Evolutionary conservation across 2,329 filamentous ascomycete species (phyloP).

Genomic region (Trichoderma gracile): DNA sequence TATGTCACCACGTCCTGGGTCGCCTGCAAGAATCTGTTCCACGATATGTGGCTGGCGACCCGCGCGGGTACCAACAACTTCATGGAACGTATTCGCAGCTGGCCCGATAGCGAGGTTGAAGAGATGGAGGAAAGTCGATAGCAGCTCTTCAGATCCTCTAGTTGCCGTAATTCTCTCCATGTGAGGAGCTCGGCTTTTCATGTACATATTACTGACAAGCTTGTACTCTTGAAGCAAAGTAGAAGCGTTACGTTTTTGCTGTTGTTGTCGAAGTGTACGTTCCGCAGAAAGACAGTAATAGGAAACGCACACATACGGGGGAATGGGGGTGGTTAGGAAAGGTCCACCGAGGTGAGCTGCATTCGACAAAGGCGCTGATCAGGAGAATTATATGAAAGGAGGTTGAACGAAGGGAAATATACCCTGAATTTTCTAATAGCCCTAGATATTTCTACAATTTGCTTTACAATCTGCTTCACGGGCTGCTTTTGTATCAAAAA

Average conservation of each 20-base stretch:
- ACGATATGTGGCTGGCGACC: slow-evolving; percentile 23
- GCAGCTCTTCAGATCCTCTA: no score
- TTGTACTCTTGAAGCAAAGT: neutral
- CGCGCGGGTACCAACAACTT: neutral
- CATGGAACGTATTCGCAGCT: neutral
- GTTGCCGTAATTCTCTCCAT: neutral
- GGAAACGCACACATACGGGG: no score
- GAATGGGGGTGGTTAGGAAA: no score
- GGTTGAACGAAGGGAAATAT: no score
- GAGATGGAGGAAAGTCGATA: neutral
- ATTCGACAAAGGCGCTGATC: no score
- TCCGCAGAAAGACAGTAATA: no score
- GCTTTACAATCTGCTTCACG: no score
- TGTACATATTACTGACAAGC: neutral
- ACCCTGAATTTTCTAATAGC: no score
- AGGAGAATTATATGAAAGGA: no score
- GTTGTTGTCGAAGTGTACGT: neutral
- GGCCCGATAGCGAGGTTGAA: neutral
- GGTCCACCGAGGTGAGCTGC: no score
- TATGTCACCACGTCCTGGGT: slow-evolving; percentile 66
- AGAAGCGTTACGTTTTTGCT: neutral
- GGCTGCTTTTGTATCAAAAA: no score
- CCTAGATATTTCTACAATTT: no score
- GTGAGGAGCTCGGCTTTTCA: neutral
- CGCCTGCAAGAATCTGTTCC: slow-evolving; percentile 47